Conservation (phyloP, 2,329 filamentous ascomycete genomes). For the Cytospora piceae region DNA sequence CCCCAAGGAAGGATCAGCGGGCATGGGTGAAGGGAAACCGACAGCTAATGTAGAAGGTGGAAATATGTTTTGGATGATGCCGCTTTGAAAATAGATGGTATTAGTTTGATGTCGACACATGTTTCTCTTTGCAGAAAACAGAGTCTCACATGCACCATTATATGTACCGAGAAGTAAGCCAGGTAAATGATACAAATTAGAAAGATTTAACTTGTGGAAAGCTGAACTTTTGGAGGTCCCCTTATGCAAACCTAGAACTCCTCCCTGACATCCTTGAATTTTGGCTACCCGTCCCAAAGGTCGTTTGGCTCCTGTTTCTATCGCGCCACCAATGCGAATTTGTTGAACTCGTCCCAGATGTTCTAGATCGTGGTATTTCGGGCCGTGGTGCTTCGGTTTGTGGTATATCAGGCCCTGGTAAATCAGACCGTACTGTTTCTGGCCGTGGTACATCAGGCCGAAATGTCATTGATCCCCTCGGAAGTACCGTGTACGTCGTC, state of each 20-base stretch:
- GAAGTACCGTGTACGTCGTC: constrained; percentile 1
- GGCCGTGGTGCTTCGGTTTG: background rate
- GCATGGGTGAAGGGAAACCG: background rate
- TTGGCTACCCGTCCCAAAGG: constrained; percentile 8
- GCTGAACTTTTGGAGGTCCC: background rate
- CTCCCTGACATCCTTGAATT: background rate
- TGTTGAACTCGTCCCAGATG: background rate
- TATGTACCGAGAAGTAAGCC: background rate
- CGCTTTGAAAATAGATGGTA: no score
- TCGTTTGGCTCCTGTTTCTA: constrained; percentile 11
- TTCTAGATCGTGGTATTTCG: background rate
- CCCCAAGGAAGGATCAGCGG: background rate
- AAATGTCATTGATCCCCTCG: background rate
- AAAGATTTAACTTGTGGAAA: background rate
- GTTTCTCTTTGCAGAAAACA: no score
- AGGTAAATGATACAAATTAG: background rate
- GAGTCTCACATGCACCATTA: background rate
- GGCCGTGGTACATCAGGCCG: background rate
- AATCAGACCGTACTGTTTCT: background rate
- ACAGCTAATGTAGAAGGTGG: background rate
- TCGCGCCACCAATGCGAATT: background rate
- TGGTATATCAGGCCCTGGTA: background rate
- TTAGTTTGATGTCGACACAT: no score
- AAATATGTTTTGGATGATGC: background rate
- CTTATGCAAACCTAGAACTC: constrained; percentile 14